phyloP scores from a whole-genome alignment of 768 basidiomycete species.

The Calvatia gigantea region DNA sequence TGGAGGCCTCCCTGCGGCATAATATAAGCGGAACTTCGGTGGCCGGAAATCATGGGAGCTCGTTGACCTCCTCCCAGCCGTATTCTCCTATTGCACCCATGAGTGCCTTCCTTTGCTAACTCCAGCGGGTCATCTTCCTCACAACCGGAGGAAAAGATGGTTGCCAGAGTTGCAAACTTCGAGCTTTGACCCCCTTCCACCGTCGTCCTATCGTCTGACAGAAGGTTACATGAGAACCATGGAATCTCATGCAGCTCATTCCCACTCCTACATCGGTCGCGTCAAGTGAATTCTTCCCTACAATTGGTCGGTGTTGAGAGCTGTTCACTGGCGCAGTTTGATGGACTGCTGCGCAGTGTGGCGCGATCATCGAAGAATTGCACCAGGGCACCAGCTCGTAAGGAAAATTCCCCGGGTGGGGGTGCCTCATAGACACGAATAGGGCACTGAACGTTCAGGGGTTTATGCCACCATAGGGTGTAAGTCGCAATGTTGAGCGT shows the following conservation, averaged over 20 bases:
- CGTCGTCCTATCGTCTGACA: not conserved
- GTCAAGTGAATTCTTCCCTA: not conserved
- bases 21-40: not conserved
- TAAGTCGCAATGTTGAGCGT: slow-evolving; percentile 27
- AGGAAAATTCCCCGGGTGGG: not conserved
- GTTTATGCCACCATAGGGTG: slow-evolving; percentile 37
- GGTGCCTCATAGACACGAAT: slow-evolving; percentile 11
- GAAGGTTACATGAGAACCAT: not conserved
- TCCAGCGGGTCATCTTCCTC: not conserved
- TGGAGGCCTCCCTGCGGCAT: no score
- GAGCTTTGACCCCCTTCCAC: not conserved
- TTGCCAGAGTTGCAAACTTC: not conserved
- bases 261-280: not conserved
- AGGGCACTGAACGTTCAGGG: slow-evolving; percentile 26
- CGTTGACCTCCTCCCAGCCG: not conserved
- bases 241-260: not conserved
- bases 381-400: not conserved
- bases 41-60: slow-evolving; percentile 3
- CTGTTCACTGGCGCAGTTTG: not conserved
- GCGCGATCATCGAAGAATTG: not conserved
- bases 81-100: not conserved
- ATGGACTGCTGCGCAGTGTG: no score
- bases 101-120: not conserved
- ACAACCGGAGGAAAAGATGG: not conserved
- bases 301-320: not conserved